Evolutionary conservation across 257 asterid genomes (phyloP).

Genomic region (Scutellaria baicalensis): DNA sequence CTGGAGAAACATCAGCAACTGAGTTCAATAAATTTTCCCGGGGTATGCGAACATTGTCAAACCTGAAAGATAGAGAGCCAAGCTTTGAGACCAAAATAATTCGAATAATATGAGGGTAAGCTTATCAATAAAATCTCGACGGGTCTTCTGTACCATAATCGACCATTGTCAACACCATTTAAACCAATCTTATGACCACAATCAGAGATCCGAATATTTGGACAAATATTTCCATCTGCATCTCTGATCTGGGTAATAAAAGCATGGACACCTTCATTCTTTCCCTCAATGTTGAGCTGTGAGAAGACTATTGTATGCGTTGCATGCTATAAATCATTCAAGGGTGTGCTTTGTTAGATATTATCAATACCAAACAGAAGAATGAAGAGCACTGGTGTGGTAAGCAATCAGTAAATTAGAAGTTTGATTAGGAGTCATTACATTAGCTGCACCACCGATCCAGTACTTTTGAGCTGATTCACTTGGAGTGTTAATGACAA

Average conservation of each 20-base stretch:
- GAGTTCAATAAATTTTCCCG: conserved; percentile 86
- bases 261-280: conserved; percentile 92
- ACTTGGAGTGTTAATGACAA: conserved; percentile 82
- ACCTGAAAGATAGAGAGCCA: conserved; percentile 47
- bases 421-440: conserved; percentile 22
- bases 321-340: conserved; percentile 57
- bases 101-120: neutral
- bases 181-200: conserved; percentile 97
- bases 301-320: conserved; percentile 93
- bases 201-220: conserved; percentile 81
- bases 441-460: conserved; percentile 99
- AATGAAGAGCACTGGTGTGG: neutral
- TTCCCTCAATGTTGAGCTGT: conserved; percentile 74
- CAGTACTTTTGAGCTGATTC: conserved; percentile 99
- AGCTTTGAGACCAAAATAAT: neutral
- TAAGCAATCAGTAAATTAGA: neutral
- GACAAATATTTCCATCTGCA: conserved; percentile 66
- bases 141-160: conserved; percentile 57
- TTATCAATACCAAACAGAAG: neutral
- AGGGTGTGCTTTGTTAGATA: conserved; percentile 2
- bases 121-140: neutral
- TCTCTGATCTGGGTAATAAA: conserved; percentile 84
- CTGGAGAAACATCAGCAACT: conserved; percentile 91
- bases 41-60: conserved; percentile 90
- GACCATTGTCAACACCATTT: conserved; percentile 97